These are phyloP conservation scores for Bacterosira constricta DNA, from an alignment of 108 stramenopile species.

Conservation along the genomic window DNA sequence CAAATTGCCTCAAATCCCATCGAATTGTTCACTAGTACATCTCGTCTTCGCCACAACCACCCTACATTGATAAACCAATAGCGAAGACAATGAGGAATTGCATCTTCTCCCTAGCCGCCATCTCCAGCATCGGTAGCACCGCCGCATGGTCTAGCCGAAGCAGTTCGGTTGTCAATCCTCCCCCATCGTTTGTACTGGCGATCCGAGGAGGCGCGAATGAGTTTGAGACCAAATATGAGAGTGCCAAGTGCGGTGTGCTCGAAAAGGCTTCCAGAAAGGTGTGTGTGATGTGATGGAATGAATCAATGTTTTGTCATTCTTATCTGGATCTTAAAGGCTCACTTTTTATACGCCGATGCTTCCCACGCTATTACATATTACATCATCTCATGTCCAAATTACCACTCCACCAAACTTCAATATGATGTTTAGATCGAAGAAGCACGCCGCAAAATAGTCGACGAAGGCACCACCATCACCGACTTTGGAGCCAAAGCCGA, in stretches of 20 bases:
- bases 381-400: too few species aligned
- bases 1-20: too few species aligned
- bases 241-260: slow-evolving; percentile 29
- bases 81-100: slow-evolving; percentile 19
- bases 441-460: slow-evolving; percentile 71
- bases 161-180: slow-evolving; percentile 1
- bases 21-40: too few species aligned
- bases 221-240: slow-evolving; percentile 38
- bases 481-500: slow-evolving; percentile 89
- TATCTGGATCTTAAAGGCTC: not conserved
- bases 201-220: slow-evolving; percentile 38
- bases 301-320: not conserved
- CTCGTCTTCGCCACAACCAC: too few species aligned
- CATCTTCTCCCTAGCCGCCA: slow-evolving; percentile 17
- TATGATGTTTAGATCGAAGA: slow-evolving; percentile 66
- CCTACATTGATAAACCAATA: too few species aligned
- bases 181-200: slow-evolving; percentile 35
- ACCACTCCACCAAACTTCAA: not conserved
- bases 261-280: slow-evolving; percentile 52
- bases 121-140: slow-evolving; percentile 1
- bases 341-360: not conserved
- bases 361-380: not conserved
- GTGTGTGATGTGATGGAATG: not conserved
- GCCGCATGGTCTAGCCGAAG: not conserved
- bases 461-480: slow-evolving; percentile 67